Evolutionary conservation across 139 green algal species (phyloP).

Genomic region (Eudorina sp.): DNA sequence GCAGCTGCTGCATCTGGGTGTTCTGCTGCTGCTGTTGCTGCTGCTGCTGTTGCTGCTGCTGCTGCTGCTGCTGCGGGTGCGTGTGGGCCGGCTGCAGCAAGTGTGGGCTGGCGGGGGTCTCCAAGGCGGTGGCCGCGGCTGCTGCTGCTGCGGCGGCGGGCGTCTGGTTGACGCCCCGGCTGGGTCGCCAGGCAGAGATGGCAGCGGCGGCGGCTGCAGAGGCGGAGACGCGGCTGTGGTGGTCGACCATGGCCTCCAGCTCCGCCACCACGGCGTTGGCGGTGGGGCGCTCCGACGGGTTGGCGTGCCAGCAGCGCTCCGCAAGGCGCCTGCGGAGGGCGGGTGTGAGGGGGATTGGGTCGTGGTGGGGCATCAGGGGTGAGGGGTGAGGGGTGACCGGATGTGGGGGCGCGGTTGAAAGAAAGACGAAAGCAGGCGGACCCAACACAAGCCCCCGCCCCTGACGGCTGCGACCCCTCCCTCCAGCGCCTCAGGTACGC

Average conservation of each 20-base stretch:
- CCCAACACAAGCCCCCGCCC: no score
- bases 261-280: not conserved
- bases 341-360: not conserved
- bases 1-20: not conserved
- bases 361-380: not conserved
- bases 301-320: slow-evolving; percentile 44
- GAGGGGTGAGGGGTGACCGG: not conserved
- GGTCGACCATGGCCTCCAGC: slow-evolving; percentile 33
- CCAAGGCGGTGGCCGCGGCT: not conserved
- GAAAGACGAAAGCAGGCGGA: no score
- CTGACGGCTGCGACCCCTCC: no score
- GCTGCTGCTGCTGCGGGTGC: slow-evolving; percentile 5
- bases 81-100: no score
- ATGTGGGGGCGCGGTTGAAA: no score
- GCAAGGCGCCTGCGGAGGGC: slow-evolving; percentile 31
- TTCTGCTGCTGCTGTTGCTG: not conserved
- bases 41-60: not conserved
- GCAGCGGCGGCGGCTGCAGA: not conserved
- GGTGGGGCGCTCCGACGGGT: slow-evolving; percentile 5
- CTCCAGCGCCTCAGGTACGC: no score
- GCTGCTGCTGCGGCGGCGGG: not conserved
- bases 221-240: not conserved
- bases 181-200: no score
- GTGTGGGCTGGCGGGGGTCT: not conserved
- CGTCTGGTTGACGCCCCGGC: not conserved